Evolutionary conservation across 2,329 filamentous ascomycete species (phyloP), one percentile per base, ranked within the genome.

Genomic region (Lachnum nothofagi): DNA sequence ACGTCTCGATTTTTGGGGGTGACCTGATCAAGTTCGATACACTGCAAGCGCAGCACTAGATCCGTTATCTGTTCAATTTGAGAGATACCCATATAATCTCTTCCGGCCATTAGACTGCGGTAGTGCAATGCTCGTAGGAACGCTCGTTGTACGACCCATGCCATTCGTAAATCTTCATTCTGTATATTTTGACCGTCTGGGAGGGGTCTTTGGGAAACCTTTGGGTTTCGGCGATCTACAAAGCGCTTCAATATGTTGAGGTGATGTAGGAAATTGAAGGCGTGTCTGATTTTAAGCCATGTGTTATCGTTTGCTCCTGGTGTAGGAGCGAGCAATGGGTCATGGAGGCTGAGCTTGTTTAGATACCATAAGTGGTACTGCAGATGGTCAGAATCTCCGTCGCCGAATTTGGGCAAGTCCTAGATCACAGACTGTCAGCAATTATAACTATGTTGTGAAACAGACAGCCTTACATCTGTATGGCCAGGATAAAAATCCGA

Each of bases 61-160:
- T 27, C 16, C 3, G 52, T 22, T 19, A 53, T 48, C 3, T 44
- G 12, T n/a, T 45, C 16, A 1, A 53, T 16, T 19, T 48, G 40
- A n/a, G 22, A 8, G 9, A 44, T 7, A 4, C 54, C 54, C 31
- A 25, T 16, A 27, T 12, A 1, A 3, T 27, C 9, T 7, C 9
- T 10, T 34, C 37, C 52, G 10, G 44, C 17, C 10, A 24, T 38
- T 4, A 57, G 39, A 14, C 49, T 51, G 4, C 52, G 50, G 27
- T 53, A 51, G 24, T 58, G 52, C 10, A 58, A 35, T 16, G 46
- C 42, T 10, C 48, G 51, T 29, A 55, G 49, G 43, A 43, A 57
- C 20, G 47, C 48, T 25, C 52, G 37, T 37, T 55, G 51, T 19
- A 58, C 38, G 9, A 41, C 35, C 49, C 50, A 57, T 2, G 46